Evolutionary conservation across 352 stramenopile genomes (phyloP), one percentile per base, ranked within the genome.

Genomic region (Phytophthora ohioensis): DNA sequence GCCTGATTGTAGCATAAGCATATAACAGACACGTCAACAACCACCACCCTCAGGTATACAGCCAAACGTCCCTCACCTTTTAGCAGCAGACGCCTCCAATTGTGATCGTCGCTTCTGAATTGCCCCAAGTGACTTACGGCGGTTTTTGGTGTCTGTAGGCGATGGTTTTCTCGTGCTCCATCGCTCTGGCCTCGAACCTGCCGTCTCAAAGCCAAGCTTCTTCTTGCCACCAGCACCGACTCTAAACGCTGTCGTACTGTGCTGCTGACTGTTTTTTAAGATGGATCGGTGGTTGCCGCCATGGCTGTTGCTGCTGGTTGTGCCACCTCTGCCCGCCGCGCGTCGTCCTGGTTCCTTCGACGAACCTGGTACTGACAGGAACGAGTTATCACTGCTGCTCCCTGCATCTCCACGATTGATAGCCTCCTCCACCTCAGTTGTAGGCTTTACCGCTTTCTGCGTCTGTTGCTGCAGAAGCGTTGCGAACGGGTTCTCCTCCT

Each of bases 401-500:
- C 55, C 8, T 39, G 39, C 42, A n/a, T 41, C 36, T 51, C 46
- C 35, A 39, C 47, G 9, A 21, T 32, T 57, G 5, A 39, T 4
- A 45, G 11, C 12, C 5, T 48, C 31, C 4, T 61, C 42, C 17
- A n/a, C 11, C 2, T 65, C 38, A 51, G 42, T 42, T 49, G 13
- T 32, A 38, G 34, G 36, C 38, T 42, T 71, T 49, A n/a, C n/a
- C 13, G 49, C 31, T 30, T 45, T 35, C 12, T 54, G 61, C 2
- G 31, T 52, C 30, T 58, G 62, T 35, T 68, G 69, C 38, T 85
- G 72, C 21, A 93, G 41, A 15, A 93, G 61, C 13, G 80, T 85
- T 30, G 82, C 85, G 59, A 93, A 93, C 27, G 85, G 85, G 59
- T 93, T 92, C 54, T 78, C 74, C 8, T 81, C 64, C 15, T 77